Percentiles rank a stretch among this genome's conserved stretches.
Evolutionary conservation across 2,329 filamentous ascomycete species (phyloP).

Genomic region (Blastomyces percursus): DNA sequence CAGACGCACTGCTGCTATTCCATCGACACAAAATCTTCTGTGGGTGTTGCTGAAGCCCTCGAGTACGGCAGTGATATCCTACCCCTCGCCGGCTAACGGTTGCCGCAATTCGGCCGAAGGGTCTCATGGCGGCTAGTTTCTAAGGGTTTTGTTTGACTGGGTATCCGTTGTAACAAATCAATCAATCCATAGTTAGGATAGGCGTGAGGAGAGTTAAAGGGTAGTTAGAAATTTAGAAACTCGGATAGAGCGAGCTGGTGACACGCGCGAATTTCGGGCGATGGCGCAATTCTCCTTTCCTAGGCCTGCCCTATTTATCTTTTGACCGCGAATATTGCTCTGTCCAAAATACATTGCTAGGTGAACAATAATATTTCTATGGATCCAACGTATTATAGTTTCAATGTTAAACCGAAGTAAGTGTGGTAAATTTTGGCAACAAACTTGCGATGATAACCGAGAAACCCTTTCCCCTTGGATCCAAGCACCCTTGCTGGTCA

Average conservation of each 20-base stretch:
- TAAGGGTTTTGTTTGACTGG: too few relatives aligned
- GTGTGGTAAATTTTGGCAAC: neutral
- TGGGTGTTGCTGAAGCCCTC: neutral
- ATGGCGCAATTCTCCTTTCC: neutral
- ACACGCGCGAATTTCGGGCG: too few relatives aligned
- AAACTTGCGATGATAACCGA: neutral
- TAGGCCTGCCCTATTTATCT: too few relatives aligned
- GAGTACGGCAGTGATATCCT: slow-evolving; percentile 1
- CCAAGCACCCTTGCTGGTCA: neutral
- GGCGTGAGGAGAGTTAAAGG: neutral
- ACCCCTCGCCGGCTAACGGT: slow-evolving; percentile 8
- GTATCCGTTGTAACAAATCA: neutral
- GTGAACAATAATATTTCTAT: neutral
- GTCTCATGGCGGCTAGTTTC: slow-evolving; percentile 18
- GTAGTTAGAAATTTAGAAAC: too few relatives aligned
- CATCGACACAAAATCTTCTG: slow-evolving; percentile 6
- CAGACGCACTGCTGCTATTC: slow-evolving; percentile 9
- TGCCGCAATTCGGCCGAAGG: slow-evolving; percentile 8
- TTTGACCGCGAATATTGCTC: too few relatives aligned
- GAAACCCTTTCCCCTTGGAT: neutral
- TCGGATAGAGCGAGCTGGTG: too few relatives aligned
- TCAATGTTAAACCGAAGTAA: too few relatives aligned
- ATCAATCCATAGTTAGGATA: neutral
- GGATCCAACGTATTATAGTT: neutral
- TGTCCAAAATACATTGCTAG: too few relatives aligned